Evolutionary conservation across 179 eudicot species (phyloP).

Genomic region (Kewa caespitosa): DNA sequence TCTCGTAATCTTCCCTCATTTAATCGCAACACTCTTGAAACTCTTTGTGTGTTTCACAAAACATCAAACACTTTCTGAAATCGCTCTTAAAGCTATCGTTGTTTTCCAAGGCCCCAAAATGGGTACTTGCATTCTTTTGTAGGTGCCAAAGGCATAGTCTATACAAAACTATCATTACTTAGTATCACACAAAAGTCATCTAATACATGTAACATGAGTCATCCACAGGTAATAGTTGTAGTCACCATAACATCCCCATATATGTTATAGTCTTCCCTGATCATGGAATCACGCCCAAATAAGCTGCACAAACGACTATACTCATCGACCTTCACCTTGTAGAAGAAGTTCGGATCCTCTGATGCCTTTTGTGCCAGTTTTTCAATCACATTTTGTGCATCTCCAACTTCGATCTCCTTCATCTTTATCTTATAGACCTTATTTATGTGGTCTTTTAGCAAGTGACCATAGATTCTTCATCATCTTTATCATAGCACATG

Average conservation of each 20-base stretch:
- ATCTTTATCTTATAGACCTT: not conserved
- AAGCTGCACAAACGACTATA: not conserved
- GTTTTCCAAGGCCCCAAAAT: not conserved
- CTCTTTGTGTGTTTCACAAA: not conserved
- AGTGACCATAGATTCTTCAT: not conserved
- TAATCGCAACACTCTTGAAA: not conserved
- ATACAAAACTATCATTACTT: no score
- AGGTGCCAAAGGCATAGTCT: slow-evolving; percentile 10
- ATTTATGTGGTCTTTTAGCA: not conserved
- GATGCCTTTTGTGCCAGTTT: not conserved
- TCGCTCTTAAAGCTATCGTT: not conserved
- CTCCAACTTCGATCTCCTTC: not conserved
- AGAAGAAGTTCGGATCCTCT: not conserved
- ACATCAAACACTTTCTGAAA: not conserved
- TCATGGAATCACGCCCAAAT: not conserved
- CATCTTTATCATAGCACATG: not conserved
- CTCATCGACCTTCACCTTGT: not conserved
- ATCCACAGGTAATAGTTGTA: no score
- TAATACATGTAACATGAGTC: no score
- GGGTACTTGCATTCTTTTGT: not conserved
- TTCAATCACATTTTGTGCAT: not conserved
- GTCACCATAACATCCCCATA: not conserved
- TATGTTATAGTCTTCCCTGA: not conserved
- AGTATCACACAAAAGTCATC: no score
- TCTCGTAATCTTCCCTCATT: not conserved